Evolutionary conservation across 345 rosid species (phyloP), one percentile per base, ranked within the genome.

Genomic region (Iberis pinnata): DNA sequence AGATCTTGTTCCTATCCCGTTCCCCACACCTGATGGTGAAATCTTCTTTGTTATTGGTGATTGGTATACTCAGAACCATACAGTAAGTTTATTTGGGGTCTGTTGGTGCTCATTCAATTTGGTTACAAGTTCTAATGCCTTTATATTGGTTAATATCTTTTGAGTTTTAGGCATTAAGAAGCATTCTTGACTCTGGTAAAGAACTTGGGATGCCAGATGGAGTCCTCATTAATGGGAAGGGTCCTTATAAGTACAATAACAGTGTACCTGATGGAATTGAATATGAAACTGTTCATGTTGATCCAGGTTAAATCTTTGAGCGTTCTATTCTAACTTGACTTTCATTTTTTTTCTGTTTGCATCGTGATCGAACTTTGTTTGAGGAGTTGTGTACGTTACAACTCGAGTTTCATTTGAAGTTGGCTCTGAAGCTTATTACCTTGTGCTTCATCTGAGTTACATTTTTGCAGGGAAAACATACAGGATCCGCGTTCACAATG

Each of bases 191-290:
- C 61, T 74, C 82, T 53, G 96, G 98, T 43, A 67, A 81, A 37
- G 92, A 83, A 14, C 96, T 92, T 18, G 98, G 86, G 15, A 78
- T 92, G 89, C 98, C 98, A 0, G 89, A 88, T 67, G 98, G 96
- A 43, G 98, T 92, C 57, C 81, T 92, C 17, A 88, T 88, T 48
- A 88, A 88, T 53, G 98, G 98, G 20, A 90, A 84, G 66, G 98
- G 98, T 42, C 95, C 98, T 31, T 90, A 56, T 64, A 60, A 72
- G 58, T 88, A 90, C 69, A 90, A 88, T 58, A 61, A 64, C 49
- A 70, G 80, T 43, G 95, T 90, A 3, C 86, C 86, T 27, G 88
- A 79, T 68, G 96, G 89, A 45, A 81, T 90, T 49, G 67, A 76
- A 15, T 64, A 82, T 40, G 88, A 82, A 65, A 82, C 81, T 12